Percentiles rank a stretch among this genome's conserved stretches.
Evolutionary conservation across 2,329 filamentous ascomycete species (phyloP).

Genomic region (Tolypocladium paradoxum): DNA sequence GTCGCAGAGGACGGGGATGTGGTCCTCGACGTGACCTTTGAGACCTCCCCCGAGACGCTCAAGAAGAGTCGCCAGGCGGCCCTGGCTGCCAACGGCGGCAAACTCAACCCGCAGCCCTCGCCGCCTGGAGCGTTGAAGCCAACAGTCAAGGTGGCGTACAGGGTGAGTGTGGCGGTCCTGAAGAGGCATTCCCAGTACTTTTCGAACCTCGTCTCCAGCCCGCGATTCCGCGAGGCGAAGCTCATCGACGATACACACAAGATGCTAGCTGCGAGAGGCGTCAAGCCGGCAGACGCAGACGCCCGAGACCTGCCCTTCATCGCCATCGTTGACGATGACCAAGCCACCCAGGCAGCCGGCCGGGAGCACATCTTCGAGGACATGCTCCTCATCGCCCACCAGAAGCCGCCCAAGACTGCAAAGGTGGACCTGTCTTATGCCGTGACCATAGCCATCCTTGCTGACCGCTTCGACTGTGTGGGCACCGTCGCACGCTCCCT

Average conservation of each 20-base stretch:
- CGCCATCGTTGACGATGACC: slow-evolving; percentile 55
- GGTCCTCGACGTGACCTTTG: slow-evolving; percentile 55
- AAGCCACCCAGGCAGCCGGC: slow-evolving; percentile 49
- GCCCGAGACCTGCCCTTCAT: slow-evolving; percentile 49
- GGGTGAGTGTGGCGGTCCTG: slow-evolving; percentile 47
- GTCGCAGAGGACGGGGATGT: slow-evolving; percentile 52
- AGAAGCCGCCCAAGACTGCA: slow-evolving; percentile 27
- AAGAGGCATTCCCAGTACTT: slow-evolving; percentile 60
- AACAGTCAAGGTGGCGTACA: slow-evolving; percentile 37
- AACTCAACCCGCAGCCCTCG: slow-evolving; percentile 12
- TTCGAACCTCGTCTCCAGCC: slow-evolving; percentile 51
- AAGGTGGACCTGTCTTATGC: slow-evolving; percentile 47
- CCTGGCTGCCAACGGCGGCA: slow-evolving; percentile 17
- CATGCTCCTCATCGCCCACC: slow-evolving; percentile 56
- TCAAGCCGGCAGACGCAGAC: slow-evolving; percentile 37
- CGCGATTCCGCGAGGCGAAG: slow-evolving; percentile 52
- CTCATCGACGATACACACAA: slow-evolving; percentile 40
- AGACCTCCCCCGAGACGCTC: slow-evolving; percentile 43
- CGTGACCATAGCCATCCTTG: slow-evolving; percentile 57
- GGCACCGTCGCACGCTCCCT: slow-evolving; percentile 43
- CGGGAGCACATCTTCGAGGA: slow-evolving; percentile 56
- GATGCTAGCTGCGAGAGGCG: slow-evolving; percentile 33
- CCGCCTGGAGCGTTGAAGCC: slow-evolving; percentile 17
- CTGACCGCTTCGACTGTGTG: slow-evolving; percentile 62
- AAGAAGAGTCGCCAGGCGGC: slow-evolving; percentile 30